Evolutionary conservation across 441 rosid genomes (phyloP), one percentile per base, ranked within the genome.

Genomic region (Oxalis stricta): DNA sequence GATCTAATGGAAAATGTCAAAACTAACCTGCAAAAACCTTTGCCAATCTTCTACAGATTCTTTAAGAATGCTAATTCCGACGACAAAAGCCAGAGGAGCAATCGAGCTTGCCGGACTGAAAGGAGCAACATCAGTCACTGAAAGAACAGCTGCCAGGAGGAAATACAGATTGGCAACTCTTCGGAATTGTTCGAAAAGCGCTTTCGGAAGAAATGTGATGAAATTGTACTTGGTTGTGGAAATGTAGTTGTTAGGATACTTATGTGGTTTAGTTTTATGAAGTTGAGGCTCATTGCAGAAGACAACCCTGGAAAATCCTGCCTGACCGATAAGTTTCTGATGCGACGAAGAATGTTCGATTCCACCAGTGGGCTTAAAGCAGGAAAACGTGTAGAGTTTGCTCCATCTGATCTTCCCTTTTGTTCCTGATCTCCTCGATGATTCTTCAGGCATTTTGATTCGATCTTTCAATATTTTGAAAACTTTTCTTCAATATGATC

Each of bases 31-130:
- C 61, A 70, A 48, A 45, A 75, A 75, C 31, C 92, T 53, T 5
- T 68, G 64, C 92, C 86, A 77, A 36, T 82, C 92, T 57, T 82
- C 92, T 38, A 77, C 51, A 1, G 73, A 86, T 46, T 82, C 92
- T 29, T 82, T 82, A 1, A 66, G 59, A 78, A 75, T 77, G 53
- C 81, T 77, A 24, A 78, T 56, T 30, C 92, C 92, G 0, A 82
- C 79, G 10, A 82, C 92, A 5, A 82, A 46, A 16, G 62, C 63
- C 49, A 82, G 55, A 0, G 92, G 92, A 16, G 67, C 57, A n/a
- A 82, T 73, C 73, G 67, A 38, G 33, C 76, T 82, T 32, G 53
- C 53, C 0, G 53, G 53, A 7, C 58, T 56, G 8, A 69, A 70
- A 0, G 86, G 92, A 9, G 92, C 58, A 6, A 71, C 47, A 29